Percentiles rank a stretch among this genome's conserved stretches.
phyloP scores from a whole-genome alignment of 805 yeast species.

The Metschnikowia santaceciliae region DNA sequence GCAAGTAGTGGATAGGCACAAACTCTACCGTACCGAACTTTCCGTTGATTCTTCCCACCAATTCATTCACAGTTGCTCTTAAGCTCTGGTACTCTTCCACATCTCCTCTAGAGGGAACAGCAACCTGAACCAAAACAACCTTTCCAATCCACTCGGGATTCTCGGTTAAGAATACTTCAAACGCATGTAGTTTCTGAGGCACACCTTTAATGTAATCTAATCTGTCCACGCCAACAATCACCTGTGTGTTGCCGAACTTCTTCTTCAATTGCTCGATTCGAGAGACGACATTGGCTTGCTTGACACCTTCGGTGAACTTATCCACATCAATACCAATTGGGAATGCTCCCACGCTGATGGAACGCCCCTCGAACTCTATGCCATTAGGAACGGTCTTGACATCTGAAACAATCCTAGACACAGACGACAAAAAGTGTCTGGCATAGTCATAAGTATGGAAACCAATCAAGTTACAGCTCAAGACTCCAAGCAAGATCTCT shows the following conservation, averaged over 20 bases:
- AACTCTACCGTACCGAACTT: slow-evolving; percentile 94
- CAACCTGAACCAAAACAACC: slow-evolving; percentile 91
- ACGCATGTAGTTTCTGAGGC: slow-evolving; percentile 94
- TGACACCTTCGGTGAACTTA: slow-evolving; percentile 76
- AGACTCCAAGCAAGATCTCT: slow-evolving; percentile 86
- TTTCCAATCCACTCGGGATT: slow-evolving; percentile 99
- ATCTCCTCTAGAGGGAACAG: slow-evolving; percentile 96
- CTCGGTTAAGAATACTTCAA: slow-evolving; percentile 84
- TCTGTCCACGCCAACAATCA: slow-evolving; percentile 95
- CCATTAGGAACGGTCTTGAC: slow-evolving; percentile 89
- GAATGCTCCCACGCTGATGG: slow-evolving; percentile 88
- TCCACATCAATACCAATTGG: slow-evolving; percentile 99
- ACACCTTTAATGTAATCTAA: slow-evolving; percentile 97
- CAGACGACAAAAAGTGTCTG: slow-evolving; percentile 88
- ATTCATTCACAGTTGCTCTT: slow-evolving; percentile 90
- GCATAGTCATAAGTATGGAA: slow-evolving; percentile 99
- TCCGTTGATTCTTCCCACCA: slow-evolving; percentile 96
- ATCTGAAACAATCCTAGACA: slow-evolving; percentile 69
- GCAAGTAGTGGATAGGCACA: slow-evolving; percentile 96
- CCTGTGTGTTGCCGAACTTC: slow-evolving; percentile 71
- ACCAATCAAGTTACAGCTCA: slow-evolving; percentile 92
- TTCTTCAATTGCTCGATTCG: slow-evolving; percentile 60
- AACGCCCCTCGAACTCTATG: slow-evolving; percentile 68
- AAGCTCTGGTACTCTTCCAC: slow-evolving; percentile 96
- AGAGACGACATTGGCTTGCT: slow-evolving; percentile 54